Evolutionary conservation across 2,329 filamentous ascomycete genomes (phyloP).

Genomic region (Alternaria atra): DNA sequence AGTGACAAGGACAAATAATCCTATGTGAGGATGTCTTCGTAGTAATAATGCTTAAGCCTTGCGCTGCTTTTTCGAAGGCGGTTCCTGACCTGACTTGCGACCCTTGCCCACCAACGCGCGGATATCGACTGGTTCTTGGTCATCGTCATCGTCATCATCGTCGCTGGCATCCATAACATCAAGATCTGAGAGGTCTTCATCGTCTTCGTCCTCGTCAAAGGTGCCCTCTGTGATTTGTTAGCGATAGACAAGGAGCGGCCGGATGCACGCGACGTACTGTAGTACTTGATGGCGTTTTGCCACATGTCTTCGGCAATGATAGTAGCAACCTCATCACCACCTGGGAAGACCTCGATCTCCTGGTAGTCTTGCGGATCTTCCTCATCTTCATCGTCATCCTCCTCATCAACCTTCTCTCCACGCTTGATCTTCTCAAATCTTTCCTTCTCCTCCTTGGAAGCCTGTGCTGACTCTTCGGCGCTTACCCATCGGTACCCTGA

Average conservation of each 20-base stretch:
- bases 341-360: constrained; percentile 85
- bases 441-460: constrained; percentile 68
- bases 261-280: constrained; percentile 69
- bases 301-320: constrained; percentile 87
- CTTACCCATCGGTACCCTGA: constrained; percentile 71
- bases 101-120: constrained; percentile 58
- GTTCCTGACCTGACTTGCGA: constrained; percentile 50
- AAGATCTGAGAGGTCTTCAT: constrained; percentile 70
- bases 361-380: constrained; percentile 72
- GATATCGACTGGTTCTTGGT: constrained; percentile 62
- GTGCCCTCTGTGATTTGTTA: constrained; percentile 57
- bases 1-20: background rate
- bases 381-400: constrained; percentile 55
- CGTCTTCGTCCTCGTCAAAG: constrained; percentile 63
- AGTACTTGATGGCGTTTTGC: constrained; percentile 89
- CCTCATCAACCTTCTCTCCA: constrained; percentile 51
- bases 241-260: constrained; percentile 16
- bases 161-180: constrained; percentile 63
- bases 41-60: constrained; percentile 38
- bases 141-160: constrained; percentile 63
- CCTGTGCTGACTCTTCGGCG: constrained; percentile 74
- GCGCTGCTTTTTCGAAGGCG: constrained; percentile 53
- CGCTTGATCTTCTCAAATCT: constrained; percentile 58
- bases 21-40: background rate
- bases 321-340: constrained; percentile 82